These are phyloP conservation scores for Ustilago loliicola DNA, from an alignment of 1,284 basidiomycete genomes.

Conservation along the genomic window DNA sequence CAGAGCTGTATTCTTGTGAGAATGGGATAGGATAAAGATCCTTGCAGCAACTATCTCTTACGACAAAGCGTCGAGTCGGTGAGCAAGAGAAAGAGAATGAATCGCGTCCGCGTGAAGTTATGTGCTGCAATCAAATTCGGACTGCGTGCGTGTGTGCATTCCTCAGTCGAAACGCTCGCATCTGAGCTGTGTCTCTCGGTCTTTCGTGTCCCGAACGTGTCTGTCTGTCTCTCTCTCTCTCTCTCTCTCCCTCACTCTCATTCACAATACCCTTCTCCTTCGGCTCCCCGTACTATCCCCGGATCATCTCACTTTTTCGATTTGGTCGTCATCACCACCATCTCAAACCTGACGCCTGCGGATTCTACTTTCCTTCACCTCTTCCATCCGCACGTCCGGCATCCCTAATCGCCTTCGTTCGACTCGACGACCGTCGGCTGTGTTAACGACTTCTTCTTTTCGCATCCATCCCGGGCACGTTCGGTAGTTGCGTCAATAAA, in stretches of 20 bases:
- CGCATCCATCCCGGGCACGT: neutral
- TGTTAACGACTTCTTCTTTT: neutral
- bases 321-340: neutral
- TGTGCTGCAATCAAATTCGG: neutral
- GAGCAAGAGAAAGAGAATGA: neutral
- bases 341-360: neutral
- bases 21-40: neutral
- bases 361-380: conserved; percentile 3
- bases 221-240: neutral
- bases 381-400: neutral
- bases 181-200: conserved; percentile 11
- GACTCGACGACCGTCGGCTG: neutral
- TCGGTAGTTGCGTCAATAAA: neutral
- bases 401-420: neutral
- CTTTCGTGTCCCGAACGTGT: conserved; percentile 11
- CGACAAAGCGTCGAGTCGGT: neutral
- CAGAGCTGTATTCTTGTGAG: neutral
- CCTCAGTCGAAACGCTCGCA: conserved; percentile 12
- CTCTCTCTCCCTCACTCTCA: conserved; percentile 9
- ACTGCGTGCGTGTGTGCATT: conserved; percentile 19
- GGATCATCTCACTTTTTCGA: conserved; percentile 3
- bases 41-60: neutral
- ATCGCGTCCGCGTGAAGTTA: neutral
- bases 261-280: conserved; percentile 2
- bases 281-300: neutral